phyloP scores from a whole-genome alignment of 202 grass and related monocot species.

The Digitaria exilis region DNA sequence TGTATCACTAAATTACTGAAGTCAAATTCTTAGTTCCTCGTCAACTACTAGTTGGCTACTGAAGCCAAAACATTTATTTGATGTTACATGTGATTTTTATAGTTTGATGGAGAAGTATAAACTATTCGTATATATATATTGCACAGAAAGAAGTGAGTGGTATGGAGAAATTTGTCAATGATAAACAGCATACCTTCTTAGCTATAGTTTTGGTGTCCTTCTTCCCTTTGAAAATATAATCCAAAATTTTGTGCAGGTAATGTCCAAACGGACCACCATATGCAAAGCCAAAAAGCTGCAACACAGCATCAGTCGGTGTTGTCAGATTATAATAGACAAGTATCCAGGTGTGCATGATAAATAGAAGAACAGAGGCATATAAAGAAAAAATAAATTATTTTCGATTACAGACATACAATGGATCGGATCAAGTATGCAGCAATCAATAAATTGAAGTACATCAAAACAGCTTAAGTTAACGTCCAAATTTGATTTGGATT shows the following conservation, averaged over 20 bases:
- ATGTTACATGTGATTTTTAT: constrained; percentile 1
- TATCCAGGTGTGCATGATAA: constrained; percentile 17
- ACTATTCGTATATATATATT: constrained; percentile 1
- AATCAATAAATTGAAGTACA: neutral
- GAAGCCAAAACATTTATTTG: constrained; percentile 23
- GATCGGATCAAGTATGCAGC: neutral
- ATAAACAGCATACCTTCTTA: constrained; percentile 73
- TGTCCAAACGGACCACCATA: constrained; percentile 95
- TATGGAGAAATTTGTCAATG: neutral
- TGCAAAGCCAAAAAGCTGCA: constrained; percentile 84
- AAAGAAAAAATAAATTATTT: neutral
- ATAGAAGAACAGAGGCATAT: too few relatives aligned
- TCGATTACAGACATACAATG: neutral
- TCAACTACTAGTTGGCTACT: neutral
- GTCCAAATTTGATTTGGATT: neutral
- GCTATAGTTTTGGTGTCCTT: constrained; percentile 90
- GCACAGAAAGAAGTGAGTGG: neutral
- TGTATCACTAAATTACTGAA: neutral
- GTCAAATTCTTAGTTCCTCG: neutral
- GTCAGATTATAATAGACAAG: constrained; percentile 22
- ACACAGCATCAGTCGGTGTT: neutral
- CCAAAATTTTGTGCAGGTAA: constrained; percentile 75
- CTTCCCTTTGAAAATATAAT: constrained; percentile 90
- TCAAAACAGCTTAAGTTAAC: neutral
- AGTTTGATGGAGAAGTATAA: neutral